Evolutionary conservation across 495 filamentous ascomycete species (phyloP).

Genomic region (Penicillium angulare): DNA sequence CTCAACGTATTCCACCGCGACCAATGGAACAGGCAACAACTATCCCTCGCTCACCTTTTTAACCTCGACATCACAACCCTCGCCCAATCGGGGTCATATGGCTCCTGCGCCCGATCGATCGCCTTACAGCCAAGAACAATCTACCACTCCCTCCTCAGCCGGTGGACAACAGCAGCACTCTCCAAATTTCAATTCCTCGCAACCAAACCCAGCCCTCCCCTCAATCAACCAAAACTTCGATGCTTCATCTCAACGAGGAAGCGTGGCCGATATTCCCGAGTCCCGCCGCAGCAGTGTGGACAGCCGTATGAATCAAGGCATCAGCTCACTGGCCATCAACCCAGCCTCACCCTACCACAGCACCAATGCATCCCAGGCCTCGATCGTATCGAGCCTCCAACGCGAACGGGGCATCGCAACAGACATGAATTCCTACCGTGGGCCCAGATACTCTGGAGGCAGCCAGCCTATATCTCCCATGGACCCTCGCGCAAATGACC

Average conservation of each 20-base stretch:
- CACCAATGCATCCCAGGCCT: conserved; percentile 74
- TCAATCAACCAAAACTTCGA: conserved; percentile 54
- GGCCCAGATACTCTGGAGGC: conserved; percentile 47
- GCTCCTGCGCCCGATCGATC: conserved; percentile 50
- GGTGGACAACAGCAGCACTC: conserved; percentile 45
- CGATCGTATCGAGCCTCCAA: conserved; percentile 64
- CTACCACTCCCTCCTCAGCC: conserved; percentile 44
- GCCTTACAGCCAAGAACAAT: conserved; percentile 40
- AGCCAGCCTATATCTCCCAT: conserved; percentile 47
- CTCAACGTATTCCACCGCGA: conserved; percentile 53
- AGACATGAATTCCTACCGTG: conserved; percentile 56
- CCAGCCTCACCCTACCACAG: conserved; percentile 67
- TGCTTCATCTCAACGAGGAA: conserved; percentile 43
- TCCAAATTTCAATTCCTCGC: conserved; percentile 40
- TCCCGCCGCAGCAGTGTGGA: conserved; percentile 79
- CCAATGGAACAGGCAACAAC: conserved; percentile 46
- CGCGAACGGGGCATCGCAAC: conserved; percentile 51
- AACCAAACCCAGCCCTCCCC: conserved; percentile 43
- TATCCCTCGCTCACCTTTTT: conserved; percentile 51
- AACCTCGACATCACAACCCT: conserved; percentile 48
- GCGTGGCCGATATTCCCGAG: conserved; percentile 46
- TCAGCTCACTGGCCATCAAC: conserved; percentile 66
- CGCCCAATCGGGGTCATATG: conserved; percentile 45
- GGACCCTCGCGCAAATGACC: conserved; percentile 45
- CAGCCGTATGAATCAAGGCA: conserved; percentile 69